These are phyloP conservation scores for Fusarium longipes DNA, from an alignment of 2,329 filamentous ascomycete genomes.

Conservation along the genomic window DNA sequence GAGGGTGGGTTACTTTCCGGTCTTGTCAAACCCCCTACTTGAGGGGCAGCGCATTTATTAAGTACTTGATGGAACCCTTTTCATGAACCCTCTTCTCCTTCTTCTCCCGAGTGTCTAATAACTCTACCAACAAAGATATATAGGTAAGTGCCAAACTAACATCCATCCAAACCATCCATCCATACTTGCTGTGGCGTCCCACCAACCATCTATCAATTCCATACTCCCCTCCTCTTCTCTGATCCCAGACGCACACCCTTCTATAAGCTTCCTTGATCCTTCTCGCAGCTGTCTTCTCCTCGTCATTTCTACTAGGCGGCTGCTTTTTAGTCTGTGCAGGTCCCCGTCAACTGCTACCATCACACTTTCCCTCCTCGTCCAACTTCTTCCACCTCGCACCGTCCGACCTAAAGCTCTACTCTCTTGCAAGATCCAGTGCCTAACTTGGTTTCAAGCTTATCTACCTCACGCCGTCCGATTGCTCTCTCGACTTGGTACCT, in stretches of 20 bases:
- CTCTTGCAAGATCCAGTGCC: constrained; percentile 9
- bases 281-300: constrained; percentile 12
- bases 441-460: constrained; percentile 18
- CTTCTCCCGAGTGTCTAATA: constrained; percentile 14
- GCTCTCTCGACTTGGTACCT: constrained; percentile 16
- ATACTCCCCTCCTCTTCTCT: constrained; percentile 14
- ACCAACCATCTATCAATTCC: constrained; percentile 25
- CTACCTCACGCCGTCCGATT: constrained; percentile 21
- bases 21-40: constrained; percentile 17
- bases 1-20: constrained; percentile 33
- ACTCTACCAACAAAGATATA: neutral
- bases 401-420: constrained; percentile 13
- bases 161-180: no score
- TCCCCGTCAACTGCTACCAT: constrained; percentile 37
- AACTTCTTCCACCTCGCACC: constrained; percentile 12
- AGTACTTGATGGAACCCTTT: constrained; percentile 10
- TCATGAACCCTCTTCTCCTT: neutral
- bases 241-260: constrained; percentile 8
- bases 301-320: constrained; percentile 15
- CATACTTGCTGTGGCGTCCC: constrained; percentile 40
- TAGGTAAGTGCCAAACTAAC: constrained; percentile 18
- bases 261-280: constrained; percentile 7
- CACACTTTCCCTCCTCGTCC: constrained; percentile 25
- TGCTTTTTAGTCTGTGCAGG: constrained; percentile 42
- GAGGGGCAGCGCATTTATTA: constrained; percentile 14